phyloP scores from a whole-genome alignment of 2,329 filamentous ascomycete genomes.

The Cladosporium sp. region DNA sequence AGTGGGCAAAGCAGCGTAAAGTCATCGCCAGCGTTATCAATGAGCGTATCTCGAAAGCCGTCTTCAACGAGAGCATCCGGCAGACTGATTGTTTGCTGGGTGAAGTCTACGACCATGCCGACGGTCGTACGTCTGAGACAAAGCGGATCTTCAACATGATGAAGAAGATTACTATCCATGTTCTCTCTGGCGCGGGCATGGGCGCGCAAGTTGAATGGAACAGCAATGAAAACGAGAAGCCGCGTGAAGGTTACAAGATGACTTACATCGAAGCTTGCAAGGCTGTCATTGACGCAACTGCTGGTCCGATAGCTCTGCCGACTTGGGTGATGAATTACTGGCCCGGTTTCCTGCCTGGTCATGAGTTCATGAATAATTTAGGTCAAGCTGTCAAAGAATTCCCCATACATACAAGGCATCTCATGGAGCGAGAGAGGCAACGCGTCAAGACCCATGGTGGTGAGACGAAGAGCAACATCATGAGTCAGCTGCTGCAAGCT shows the following conservation, averaged over 20 bases:
- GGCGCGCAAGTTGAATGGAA: constrained; percentile 24
- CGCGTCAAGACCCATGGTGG: constrained; percentile 11
- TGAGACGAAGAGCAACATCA: constrained; percentile 22
- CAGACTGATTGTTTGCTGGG: constrained; percentile 25
- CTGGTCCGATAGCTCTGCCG: constrained; percentile 23
- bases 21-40: constrained; percentile 28
- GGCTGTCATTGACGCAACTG: constrained; percentile 18
- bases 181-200: constrained; percentile 29
- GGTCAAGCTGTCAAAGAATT: constrained; percentile 23
- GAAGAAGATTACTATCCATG: constrained; percentile 31
- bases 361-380: constrained; percentile 14
- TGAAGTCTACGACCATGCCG: constrained; percentile 16
- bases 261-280: constrained; percentile 27
- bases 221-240: constrained; percentile 19
- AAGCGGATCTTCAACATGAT: constrained; percentile 26
- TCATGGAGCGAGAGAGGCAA: constrained; percentile 21
- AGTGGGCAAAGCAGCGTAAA: constrained; percentile 28
- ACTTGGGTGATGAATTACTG: constrained; percentile 21
- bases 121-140: constrained; percentile 15
- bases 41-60: constrained; percentile 28
- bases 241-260: constrained; percentile 23
- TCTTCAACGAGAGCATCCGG: constrained; percentile 25
- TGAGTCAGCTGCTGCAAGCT: constrained; percentile 24
- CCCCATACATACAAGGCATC: constrained; percentile 18
- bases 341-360: constrained; percentile 20